Evolutionary conservation across 2,329 filamentous ascomycete species (phyloP).

Genomic region (Orbilia blumenaviensis): DNA sequence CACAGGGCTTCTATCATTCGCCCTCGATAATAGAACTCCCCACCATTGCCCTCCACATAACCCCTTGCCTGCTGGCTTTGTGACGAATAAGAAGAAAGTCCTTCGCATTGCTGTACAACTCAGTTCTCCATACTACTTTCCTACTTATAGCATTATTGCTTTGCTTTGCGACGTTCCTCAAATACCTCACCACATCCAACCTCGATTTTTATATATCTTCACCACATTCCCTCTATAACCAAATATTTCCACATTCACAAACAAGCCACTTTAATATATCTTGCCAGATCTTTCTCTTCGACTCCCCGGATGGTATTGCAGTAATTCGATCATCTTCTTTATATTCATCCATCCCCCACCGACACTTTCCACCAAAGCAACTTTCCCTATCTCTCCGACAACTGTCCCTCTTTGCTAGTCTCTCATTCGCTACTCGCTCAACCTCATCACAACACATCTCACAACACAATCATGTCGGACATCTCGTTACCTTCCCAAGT

Average conservation of each 20-base stretch:
- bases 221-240: slow-evolving; percentile 53
- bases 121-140: slow-evolving; percentile 48
- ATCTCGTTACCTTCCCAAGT: slow-evolving; percentile 57
- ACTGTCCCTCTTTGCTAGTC: slow-evolving; percentile 49
- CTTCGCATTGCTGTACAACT: slow-evolving; percentile 55
- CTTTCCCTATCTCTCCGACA: slow-evolving; percentile 56
- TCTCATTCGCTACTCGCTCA: slow-evolving; percentile 29
- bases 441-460: slow-evolving; percentile 46
- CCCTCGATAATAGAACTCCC: slow-evolving; percentile 46
- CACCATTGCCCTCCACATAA: slow-evolving; percentile 39
- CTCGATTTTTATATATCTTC: slow-evolving; percentile 53
- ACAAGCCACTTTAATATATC: slow-evolving; percentile 20
- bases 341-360: background rate
- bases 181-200: slow-evolving; percentile 51
- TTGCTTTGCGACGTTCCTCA: slow-evolving; percentile 53
- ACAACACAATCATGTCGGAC: slow-evolving; percentile 52
- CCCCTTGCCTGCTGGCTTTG: slow-evolving; percentile 41
- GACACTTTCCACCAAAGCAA: slow-evolving; percentile 5
- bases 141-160: slow-evolving; percentile 48
- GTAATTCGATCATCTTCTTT: slow-evolving; percentile 25
- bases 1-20: slow-evolving; percentile 42
- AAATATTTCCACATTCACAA: slow-evolving; percentile 10
- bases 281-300: slow-evolving; percentile 27
- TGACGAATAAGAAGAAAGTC: slow-evolving; percentile 53
- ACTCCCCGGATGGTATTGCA: slow-evolving; percentile 31